A percentile compares a stretch with the other conserved stretches of the same genome.
Conservation (phyloP, 2,329 filamentous ascomycete genomes). For the Trichoderma sp. region DNA sequence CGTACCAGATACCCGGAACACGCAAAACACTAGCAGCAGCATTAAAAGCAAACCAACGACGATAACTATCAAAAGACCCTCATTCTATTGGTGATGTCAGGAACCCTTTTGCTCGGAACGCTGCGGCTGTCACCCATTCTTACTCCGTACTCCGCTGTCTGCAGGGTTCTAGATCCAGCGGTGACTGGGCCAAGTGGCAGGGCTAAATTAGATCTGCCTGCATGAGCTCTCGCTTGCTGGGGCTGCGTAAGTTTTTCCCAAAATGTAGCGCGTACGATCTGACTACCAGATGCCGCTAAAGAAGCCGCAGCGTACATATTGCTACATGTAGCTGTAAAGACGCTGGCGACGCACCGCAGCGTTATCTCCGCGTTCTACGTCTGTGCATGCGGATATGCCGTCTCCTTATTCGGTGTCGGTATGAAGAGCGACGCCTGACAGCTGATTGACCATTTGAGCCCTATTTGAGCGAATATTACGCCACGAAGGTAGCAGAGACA, state of each 20-base stretch:
- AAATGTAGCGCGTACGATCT: constrained; percentile 9
- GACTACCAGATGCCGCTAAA: constrained; percentile 11
- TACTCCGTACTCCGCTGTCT: constrained; percentile 20
- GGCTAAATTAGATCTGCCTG: constrained; percentile 57
- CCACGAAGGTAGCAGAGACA: constrained; percentile 35
- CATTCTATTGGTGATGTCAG: constrained; percentile 5
- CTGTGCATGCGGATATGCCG: constrained; percentile 49
- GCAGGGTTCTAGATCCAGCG: constrained; percentile 55
- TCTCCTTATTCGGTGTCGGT: constrained; percentile 45
- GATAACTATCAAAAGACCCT: neutral
- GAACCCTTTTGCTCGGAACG: neutral
- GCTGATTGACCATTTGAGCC: constrained; percentile 51
- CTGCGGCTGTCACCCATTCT: constrained; percentile 2
- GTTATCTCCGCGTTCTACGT: constrained; percentile 55
- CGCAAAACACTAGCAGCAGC: neutral
- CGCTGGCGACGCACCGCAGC: constrained; percentile 52
- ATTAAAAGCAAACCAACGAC: neutral
- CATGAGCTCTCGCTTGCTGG: constrained; percentile 57
- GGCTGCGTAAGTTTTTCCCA: constrained; percentile 40
- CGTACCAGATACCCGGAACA: neutral
- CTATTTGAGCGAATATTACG: constrained; percentile 45
- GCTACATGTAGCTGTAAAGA: constrained; percentile 33
- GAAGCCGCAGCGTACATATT: constrained; percentile 1
- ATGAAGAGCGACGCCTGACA: constrained; percentile 47
- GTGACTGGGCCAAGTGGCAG: constrained; percentile 61